Percentiles rank a stretch among this genome's conserved stretches.
Conservation (phyloP, 2,329 filamentous ascomycete genomes). For the Phialophora expanda region DNA sequence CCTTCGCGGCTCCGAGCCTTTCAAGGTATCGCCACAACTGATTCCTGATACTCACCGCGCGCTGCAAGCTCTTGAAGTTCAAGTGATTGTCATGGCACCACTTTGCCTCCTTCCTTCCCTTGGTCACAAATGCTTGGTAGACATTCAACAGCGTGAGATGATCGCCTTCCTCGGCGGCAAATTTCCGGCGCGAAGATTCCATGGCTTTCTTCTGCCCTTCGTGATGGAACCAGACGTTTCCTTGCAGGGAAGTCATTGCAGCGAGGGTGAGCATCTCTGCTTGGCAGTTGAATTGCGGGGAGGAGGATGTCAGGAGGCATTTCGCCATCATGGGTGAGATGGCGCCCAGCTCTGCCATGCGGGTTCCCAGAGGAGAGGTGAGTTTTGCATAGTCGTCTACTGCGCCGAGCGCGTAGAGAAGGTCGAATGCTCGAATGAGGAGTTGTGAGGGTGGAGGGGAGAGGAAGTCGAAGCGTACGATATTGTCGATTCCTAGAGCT, state of each 20-base stretch:
- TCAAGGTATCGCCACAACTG: slow-evolving; percentile 89
- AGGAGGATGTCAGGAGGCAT: slow-evolving; percentile 69
- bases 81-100: slow-evolving; percentile 88
- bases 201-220: slow-evolving; percentile 76
- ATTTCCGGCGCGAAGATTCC: slow-evolving; percentile 76
- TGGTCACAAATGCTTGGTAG: slow-evolving; percentile 85
- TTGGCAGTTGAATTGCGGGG: slow-evolving; percentile 75
- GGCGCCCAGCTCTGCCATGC: slow-evolving; percentile 85
- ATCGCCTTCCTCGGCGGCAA: slow-evolving; percentile 91
- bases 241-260: slow-evolving; percentile 88
- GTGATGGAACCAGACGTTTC: slow-evolving; percentile 80
- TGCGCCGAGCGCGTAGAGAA: slow-evolving; percentile 84
- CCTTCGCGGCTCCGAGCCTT: slow-evolving; percentile 71
- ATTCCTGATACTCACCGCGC: slow-evolving; percentile 82
- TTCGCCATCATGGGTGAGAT: slow-evolving; percentile 97
- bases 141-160: slow-evolving; percentile 91
- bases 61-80: slow-evolving; percentile 82
- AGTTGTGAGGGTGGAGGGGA: slow-evolving; percentile 84
- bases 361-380: slow-evolving; percentile 81
- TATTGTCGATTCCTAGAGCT: slow-evolving; percentile 92
- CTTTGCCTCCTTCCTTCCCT: slow-evolving; percentile 78
- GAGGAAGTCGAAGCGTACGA: slow-evolving; percentile 86
- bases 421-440: slow-evolving; percentile 81
- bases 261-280: slow-evolving; percentile 89
- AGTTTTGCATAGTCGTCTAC: slow-evolving; percentile 89